A percentile compares a stretch with the other conserved stretches of the same genome.
Conservation (phyloP, 768 basidiomycete genomes). For the Mycena indigotica region DNA sequence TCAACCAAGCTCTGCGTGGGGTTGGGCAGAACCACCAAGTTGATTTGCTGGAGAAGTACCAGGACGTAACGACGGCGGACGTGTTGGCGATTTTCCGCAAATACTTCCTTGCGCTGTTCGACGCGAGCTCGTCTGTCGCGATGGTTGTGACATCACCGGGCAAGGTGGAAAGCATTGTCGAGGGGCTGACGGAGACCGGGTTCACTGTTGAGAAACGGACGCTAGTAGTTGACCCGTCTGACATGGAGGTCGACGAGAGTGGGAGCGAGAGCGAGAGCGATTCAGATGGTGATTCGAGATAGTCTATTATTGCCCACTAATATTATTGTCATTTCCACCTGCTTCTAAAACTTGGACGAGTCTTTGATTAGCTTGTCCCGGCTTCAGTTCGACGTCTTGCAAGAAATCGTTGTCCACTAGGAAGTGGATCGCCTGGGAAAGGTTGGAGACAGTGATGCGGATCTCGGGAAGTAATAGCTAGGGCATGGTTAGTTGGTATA, state of each 20-base stretch:
- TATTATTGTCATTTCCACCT: conserved; percentile 11
- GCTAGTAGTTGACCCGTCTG: conserved; percentile 60
- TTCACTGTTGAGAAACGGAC: conserved; percentile 77
- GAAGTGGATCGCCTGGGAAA: conserved; percentile 91
- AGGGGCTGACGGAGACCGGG: conserved; percentile 65
- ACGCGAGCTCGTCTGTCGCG: conserved; percentile 71
- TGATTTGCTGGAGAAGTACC: conserved; percentile 75
- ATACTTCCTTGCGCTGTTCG: conserved; percentile 86
- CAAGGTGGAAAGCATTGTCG: conserved; percentile 71
- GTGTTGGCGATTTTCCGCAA: conserved; percentile 67
- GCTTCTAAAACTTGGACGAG: conserved; percentile 60
- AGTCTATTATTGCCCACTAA: conserved; percentile 1
- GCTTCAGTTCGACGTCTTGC: conserved; percentile 72
- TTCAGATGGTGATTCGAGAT: conserved; percentile 19
- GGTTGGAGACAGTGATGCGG: conserved; percentile 82
- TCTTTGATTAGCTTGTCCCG: conserved; percentile 70
- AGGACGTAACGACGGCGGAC: conserved; percentile 78
- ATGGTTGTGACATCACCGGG: conserved; percentile 83
- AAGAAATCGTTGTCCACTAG: conserved; percentile 90
- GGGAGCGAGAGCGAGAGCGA: conserved; percentile 37
- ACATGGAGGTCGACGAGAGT: conserved; percentile 40
- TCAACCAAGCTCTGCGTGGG: conserved; percentile 89
- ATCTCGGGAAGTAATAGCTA: conserved; percentile 87
- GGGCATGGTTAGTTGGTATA: conserved; percentile 8
- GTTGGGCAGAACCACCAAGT: conserved; percentile 75